Evolutionary conservation across 2,329 filamentous ascomycete genomes (phyloP).

Genomic region (Claviceps africana): DNA sequence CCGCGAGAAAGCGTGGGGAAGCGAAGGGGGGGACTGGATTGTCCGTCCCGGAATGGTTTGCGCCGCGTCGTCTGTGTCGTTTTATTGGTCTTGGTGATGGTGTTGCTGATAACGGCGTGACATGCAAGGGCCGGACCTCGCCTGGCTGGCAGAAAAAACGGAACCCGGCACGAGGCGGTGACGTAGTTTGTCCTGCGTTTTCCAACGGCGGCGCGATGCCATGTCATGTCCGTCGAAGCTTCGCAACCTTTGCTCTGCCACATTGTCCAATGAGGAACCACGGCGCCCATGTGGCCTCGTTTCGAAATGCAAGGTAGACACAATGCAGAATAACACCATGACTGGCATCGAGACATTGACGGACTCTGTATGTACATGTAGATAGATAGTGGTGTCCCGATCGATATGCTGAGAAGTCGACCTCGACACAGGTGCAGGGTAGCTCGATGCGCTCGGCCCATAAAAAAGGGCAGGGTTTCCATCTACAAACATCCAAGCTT

Average conservation of each 20-base stretch:
- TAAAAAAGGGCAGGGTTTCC: neutral
- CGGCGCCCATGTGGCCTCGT: too few relatives aligned
- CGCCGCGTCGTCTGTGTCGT: neutral
- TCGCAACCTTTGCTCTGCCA: neutral
- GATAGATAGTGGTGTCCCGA: too few relatives aligned
- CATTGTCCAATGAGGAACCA: neutral
- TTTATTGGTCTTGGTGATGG: too few relatives aligned
- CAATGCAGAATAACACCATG: too few relatives aligned
- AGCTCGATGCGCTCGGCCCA: neutral
- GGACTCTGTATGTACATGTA: neutral
- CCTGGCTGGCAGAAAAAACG: constrained; percentile 7
- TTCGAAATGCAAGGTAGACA: too few relatives aligned
- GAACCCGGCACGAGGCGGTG: constrained; percentile 4
- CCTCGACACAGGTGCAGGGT: neutral
- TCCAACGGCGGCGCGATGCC: neutral
- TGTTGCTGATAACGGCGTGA: too few relatives aligned
- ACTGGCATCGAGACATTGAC: too few relatives aligned
- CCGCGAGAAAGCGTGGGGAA: too few relatives aligned
- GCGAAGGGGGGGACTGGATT: too few relatives aligned
- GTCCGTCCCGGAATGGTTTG: neutral
- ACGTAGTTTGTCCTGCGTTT: constrained; percentile 1
- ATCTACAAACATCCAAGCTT: neutral
- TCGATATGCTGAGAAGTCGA: neutral
- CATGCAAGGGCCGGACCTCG: neutral
- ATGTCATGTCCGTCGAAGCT: too few relatives aligned